phyloP scores from a whole-genome alignment of 2,329 filamentous ascomycete genomes.

The Alternaria triticina region DNA sequence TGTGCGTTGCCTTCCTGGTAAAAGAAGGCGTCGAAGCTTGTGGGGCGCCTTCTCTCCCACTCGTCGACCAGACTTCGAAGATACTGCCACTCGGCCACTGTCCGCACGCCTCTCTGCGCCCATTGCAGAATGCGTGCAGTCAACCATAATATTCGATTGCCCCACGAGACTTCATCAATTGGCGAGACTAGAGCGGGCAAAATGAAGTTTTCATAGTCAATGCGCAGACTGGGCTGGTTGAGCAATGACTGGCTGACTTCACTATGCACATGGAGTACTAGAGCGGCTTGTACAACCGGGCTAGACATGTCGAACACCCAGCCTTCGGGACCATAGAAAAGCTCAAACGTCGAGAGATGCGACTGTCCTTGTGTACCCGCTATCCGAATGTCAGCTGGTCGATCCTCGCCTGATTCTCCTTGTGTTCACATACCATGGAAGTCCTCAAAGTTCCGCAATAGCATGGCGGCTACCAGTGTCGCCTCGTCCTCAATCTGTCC shows the following conservation, averaged over 20 bases:
- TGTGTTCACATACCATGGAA: slow-evolving; percentile 18
- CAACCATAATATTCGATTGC: slow-evolving; percentile 26
- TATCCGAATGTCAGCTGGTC: slow-evolving; percentile 11
- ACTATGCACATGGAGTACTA: slow-evolving; percentile 25
- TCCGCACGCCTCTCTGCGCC: slow-evolving; percentile 1
- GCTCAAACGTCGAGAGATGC: slow-evolving; percentile 21
- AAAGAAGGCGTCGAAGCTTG: slow-evolving; percentile 22
- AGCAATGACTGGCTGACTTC: slow-evolving; percentile 23
- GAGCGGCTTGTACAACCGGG: slow-evolving; percentile 22
- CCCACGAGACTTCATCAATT: slow-evolving; percentile 19
- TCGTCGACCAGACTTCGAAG: slow-evolving; percentile 19
- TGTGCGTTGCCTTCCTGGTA: slow-evolving; percentile 10
- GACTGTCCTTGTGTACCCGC: slow-evolving; percentile 24
- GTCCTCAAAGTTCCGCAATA: slow-evolving; percentile 26
- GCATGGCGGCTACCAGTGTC: slow-evolving; percentile 21
- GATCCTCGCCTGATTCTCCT: background rate
- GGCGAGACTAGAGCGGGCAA: slow-evolving; percentile 10
- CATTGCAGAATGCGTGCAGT: slow-evolving; percentile 25
- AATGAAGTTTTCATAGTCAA: slow-evolving; percentile 18
- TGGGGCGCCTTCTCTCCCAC: slow-evolving; percentile 24
- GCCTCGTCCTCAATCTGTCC: slow-evolving; percentile 25
- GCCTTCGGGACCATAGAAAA: slow-evolving; percentile 19
- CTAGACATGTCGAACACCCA: slow-evolving; percentile 21
- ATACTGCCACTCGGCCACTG: slow-evolving; percentile 14
- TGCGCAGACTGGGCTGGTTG: slow-evolving; percentile 13